Percentiles rank a stretch among this genome's conserved stretches.
Evolutionary conservation across 2,329 filamentous ascomycete genomes (phyloP).

Genomic region (Fusarium dlaminii): DNA sequence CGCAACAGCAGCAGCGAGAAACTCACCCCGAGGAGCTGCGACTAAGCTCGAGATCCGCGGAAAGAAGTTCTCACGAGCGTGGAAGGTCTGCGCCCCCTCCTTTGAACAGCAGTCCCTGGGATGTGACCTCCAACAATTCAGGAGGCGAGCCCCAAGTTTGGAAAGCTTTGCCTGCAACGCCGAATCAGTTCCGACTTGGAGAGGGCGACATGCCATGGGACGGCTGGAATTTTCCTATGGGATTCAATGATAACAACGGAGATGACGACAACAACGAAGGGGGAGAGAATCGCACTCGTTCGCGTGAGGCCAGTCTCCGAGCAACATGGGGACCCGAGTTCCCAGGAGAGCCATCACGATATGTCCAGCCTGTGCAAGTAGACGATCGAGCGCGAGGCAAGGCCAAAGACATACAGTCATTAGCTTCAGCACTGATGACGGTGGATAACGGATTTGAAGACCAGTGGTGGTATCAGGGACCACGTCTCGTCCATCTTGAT

Average conservation of each 20-base stretch:
- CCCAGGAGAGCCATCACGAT: conserved; percentile 9
- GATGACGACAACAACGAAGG: conserved; percentile 1
- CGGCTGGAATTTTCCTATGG: conserved; percentile 42
- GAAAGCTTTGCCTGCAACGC: conserved; percentile 56
- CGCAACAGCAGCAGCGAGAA: not conserved
- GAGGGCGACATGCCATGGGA: conserved; percentile 61
- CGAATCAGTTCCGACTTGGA: conserved; percentile 51
- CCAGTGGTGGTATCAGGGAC: conserved; percentile 66
- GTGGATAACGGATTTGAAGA: conserved; percentile 68
- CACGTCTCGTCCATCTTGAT: conserved; percentile 40
- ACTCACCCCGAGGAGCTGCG: conserved; percentile 1
- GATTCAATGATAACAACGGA: conserved; percentile 26
- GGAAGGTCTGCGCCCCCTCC: conserved; percentile 61
- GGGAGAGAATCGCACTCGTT: not conserved
- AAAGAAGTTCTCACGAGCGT: conserved; percentile 51
- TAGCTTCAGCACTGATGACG: conserved; percentile 64
- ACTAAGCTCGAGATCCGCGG: conserved; percentile 34
- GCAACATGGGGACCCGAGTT: conserved; percentile 34
- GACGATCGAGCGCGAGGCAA: conserved; percentile 46
- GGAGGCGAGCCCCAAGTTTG: conserved; percentile 43
- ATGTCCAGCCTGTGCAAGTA: conserved; percentile 2
- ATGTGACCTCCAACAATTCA: conserved; percentile 46
- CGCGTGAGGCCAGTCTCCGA: conserved; percentile 25
- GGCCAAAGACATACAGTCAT: conserved; percentile 55
- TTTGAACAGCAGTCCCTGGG: conserved; percentile 59